Evolutionary conservation across 768 basidiomycete genomes (phyloP), one percentile per base, ranked within the genome.

Genomic region (Pleurotus djamor): DNA sequence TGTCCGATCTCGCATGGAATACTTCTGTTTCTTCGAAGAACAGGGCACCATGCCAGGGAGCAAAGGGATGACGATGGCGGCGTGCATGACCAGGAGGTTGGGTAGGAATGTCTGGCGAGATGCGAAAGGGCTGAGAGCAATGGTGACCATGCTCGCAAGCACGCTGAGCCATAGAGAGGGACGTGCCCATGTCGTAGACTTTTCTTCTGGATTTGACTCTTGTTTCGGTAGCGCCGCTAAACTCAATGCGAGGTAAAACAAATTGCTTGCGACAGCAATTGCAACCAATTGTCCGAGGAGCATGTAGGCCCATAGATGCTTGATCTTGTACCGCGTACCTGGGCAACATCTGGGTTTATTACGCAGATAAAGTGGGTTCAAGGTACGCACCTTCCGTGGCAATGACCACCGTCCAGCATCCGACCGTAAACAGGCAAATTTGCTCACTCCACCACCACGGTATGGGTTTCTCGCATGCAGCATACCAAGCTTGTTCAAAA

Each of bases 401-500:
- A 1, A 88, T 64, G 59, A 86, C 79, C 1, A 82, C 67, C 0
- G 84, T 83, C 80, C 83, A 84, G 13, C 78, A 72, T 1, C 84
- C 83, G 5, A 77, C 80, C 4, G 86, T 86, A 71, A 78, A 87
- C 17, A 84, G 64, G 66, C 84, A 87, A 12, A 87, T 68, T 65
- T 87, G 84, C 67, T 86, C 81, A 62, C 82, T 83, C 84, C 86
- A 87, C 87, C 86, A 89, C 86, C 86, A 89, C 50, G 81, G 83
- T 47, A 77, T 59, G 0, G 75, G 70, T 34, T 77, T 76, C 17
- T 68, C 73, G 65, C 79, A 83, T 5, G 78, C 78, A 37, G 69
- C 62, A 10, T 68, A 67, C 79, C 79, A 79, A 7, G 86, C 86
- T 69, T 88, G 79, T 66, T 86, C 81, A 62, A 90, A 89, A 0